A percentile compares a stretch with the other conserved stretches of the same genome.
Conservation (phyloP, 2,329 filamentous ascomycete genomes). For the Apiospora marii region DNA sequence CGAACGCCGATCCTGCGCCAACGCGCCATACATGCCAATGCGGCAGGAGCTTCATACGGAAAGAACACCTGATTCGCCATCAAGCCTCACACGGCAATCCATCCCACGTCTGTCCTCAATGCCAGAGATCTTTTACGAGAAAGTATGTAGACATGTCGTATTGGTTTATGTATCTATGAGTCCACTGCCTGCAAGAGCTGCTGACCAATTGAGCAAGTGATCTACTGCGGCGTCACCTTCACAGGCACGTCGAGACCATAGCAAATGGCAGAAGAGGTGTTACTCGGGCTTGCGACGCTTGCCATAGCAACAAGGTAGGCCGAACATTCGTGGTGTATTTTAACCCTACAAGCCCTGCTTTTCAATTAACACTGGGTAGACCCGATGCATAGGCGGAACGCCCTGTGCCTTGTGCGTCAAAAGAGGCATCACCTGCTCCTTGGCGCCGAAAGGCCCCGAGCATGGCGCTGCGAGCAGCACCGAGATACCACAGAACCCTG, state of each 20-base stretch:
- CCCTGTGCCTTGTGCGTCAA: conserved; percentile 7
- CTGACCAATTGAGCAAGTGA: conserved; percentile 17
- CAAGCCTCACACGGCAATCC: conserved; percentile 22
- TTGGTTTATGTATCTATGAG: neutral
- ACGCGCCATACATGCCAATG: conserved; percentile 21
- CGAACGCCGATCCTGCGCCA: neutral
- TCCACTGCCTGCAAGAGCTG: neutral
- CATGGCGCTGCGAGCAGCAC: neutral
- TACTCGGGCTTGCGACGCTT: conserved; percentile 19
- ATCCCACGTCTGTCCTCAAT: conserved; percentile 19
- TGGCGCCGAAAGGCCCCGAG: neutral
- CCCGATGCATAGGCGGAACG: neutral
- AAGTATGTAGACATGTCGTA: neutral
- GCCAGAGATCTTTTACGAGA: conserved; percentile 23
- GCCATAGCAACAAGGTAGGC: conserved; percentile 18
- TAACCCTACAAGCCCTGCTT: rapidly evolving
- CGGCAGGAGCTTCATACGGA: conserved; percentile 24
- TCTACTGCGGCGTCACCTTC: conserved; percentile 20
- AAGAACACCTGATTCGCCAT: conserved; percentile 26
- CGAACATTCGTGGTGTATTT: neutral
- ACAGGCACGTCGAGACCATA: neutral
- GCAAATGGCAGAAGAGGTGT: neutral
- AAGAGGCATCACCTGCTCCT: neutral
- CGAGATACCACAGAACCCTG: neutral
- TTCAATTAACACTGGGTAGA: neutral